phyloP scores from a whole-genome alignment of 805 yeast genomes.

The Kazachstania psychrophila region DNA sequence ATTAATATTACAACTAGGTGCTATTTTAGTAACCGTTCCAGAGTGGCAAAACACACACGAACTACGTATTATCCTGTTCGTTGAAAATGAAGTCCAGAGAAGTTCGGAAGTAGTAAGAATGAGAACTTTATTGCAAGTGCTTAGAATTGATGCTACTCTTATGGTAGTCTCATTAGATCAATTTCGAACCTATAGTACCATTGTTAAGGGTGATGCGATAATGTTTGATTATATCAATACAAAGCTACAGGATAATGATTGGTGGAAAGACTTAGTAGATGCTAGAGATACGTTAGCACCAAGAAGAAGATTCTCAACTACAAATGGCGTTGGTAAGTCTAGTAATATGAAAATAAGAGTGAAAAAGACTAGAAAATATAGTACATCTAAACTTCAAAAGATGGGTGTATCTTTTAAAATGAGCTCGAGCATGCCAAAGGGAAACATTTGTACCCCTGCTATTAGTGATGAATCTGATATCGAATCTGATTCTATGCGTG shows the following conservation, averaged over 20 bases:
- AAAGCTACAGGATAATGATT: constrained; percentile 52
- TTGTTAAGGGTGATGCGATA: constrained; percentile 57
- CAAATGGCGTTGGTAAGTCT: constrained; percentile 23
- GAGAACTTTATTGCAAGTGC: constrained; percentile 51
- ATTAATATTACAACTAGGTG: constrained; percentile 84
- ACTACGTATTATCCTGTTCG: constrained; percentile 80
- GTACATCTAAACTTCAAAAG: constrained; percentile 57
- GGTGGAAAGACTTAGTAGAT: constrained; percentile 72
- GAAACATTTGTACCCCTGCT: constrained; percentile 20
- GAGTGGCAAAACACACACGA: constrained; percentile 76
- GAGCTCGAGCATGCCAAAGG: constrained; percentile 48
- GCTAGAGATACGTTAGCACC: constrained; percentile 39
- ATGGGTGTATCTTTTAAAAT: constrained; percentile 73
- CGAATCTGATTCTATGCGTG: constrained; percentile 21
- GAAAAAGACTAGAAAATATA: constrained; percentile 20
- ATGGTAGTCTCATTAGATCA: constrained; percentile 58
- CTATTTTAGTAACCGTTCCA: constrained; percentile 85
- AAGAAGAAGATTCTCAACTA: constrained; percentile 24
- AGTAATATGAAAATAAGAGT: constrained; percentile 11
- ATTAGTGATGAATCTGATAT: constrained; percentile 25
- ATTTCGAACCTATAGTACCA: constrained; percentile 57
- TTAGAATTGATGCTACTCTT: constrained; percentile 79
- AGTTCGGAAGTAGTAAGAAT: constrained; percentile 61
- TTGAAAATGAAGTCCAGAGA: constrained; percentile 64
- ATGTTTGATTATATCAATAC: constrained; percentile 40